phyloP scores from a whole-genome alignment of 2,329 filamentous ascomycete species.

The Pseudocercospora fuligena region DNA sequence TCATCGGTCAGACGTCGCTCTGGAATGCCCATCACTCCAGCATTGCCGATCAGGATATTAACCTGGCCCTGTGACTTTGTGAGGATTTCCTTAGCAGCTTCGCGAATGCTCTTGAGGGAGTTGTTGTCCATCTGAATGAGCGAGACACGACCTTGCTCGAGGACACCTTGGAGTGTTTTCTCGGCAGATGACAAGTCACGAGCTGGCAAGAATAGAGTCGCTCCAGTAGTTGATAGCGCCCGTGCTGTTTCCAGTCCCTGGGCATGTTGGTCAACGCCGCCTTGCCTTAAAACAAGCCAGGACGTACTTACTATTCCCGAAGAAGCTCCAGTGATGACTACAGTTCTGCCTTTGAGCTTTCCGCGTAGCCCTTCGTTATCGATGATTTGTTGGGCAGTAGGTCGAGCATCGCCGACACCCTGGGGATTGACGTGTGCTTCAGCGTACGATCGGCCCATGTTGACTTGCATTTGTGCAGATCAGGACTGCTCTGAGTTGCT shows the following conservation, averaged over 20 bases:
- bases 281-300: constrained; percentile 5
- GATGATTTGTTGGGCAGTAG: constrained; percentile 17
- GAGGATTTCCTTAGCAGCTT: constrained; percentile 30
- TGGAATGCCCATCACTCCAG: constrained; percentile 16
- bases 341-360: constrained; percentile 13
- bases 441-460: background rate
- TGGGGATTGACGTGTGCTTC: constrained; percentile 13
- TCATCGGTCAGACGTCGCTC: constrained; percentile 3
- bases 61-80: constrained; percentile 38
- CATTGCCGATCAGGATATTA: constrained; percentile 30
- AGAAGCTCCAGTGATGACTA: constrained; percentile 21
- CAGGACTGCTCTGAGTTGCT: too few relatives aligned
- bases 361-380: constrained; percentile 15
- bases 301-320: constrained; percentile 18
- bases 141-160: background rate
- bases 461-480: background rate
- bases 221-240: constrained; percentile 24
- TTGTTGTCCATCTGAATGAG: constrained; percentile 34
- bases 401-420: constrained; percentile 12
- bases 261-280: background rate
- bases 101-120: constrained; percentile 37
- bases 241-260: background rate
- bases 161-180: background rate
- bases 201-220: constrained; percentile 9
- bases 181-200: background rate